Conservation (phyloP, 2,329 filamentous ascomycete genomes). For the Fusarium falciforme region DNA sequence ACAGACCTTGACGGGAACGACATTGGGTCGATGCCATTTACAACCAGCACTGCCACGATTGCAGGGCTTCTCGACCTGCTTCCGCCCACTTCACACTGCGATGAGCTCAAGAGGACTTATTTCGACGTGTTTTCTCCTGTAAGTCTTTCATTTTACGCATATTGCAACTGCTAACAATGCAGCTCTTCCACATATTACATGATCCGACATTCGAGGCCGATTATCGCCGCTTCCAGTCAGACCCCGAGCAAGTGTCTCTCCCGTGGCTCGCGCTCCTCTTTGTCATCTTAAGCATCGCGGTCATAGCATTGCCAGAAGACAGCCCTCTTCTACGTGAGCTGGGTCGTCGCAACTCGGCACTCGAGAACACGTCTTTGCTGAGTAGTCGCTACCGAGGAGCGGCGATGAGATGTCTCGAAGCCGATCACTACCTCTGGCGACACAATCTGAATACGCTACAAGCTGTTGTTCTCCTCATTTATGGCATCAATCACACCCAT, state of each 20-base stretch:
- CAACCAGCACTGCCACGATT: neutral
- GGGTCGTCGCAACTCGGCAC: neutral
- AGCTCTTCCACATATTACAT: neutral
- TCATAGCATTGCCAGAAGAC: neutral
- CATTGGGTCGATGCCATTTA: neutral
- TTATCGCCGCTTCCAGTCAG: neutral
- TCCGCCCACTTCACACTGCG: neutral
- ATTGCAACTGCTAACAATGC: neutral
- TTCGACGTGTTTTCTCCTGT: neutral
- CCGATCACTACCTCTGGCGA: slow-evolving; percentile 25
- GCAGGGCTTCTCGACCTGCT: neutral
- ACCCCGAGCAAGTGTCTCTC: neutral
- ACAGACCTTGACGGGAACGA: neutral
- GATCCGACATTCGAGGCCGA: neutral
- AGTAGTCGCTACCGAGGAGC: slow-evolving; percentile 11
- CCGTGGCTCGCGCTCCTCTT: neutral
- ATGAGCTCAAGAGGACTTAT: neutral
- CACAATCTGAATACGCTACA: slow-evolving; percentile 25
- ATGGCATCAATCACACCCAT: slow-evolving; percentile 31
- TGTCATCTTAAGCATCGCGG: neutral
- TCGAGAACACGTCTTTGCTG: slow-evolving; percentile 17
- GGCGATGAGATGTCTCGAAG: slow-evolving; percentile 25
- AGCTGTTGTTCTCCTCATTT: slow-evolving; percentile 17
- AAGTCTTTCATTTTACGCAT: neutral
- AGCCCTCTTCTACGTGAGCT: neutral